Evolutionary conservation across 805 yeast genomes (phyloP), one percentile per base, ranked within the genome.

Genomic region (Peterozyma toletana): DNA sequence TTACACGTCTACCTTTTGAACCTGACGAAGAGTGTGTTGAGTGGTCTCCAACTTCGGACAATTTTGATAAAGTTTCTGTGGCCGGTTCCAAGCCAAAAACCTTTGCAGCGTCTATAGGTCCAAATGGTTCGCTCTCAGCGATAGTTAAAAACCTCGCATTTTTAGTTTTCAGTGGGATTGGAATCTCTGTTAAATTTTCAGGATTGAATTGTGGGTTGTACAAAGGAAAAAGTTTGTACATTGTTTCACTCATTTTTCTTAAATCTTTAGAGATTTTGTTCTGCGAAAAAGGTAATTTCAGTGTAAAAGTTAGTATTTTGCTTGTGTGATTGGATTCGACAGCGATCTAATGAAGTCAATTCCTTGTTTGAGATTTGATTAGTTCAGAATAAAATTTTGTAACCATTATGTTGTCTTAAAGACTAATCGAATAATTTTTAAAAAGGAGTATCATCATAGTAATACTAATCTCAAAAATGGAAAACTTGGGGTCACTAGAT

Each of bases 61-160:
- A 72, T 60, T 77, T 78, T 53, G 80, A 78, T 53, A 90, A 71
- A 2, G 93, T 85, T 33, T 72, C 78, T 39, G 79, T 76, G 29
- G 98, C 97, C n/a, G 96, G 95, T 60, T 86, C 90, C 50, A 91
- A 71, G 37, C 75, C 89, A 50, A 87, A 77, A 35, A 84, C 76
- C 45, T 79, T 70, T 40, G 99, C 96, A 11, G 99, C 97, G 58
- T 93, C 98, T 5, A 89, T 74, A 5, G 97, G 96, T 6, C 96
- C 96, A 60, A 91, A 90, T 9, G 96, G 96, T 67, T 89, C 95
- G 27, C 89, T 81, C 66, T 91, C 99, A 9, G 96, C 91, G 60
- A 91, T 82, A 11, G 95, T 84, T 58, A 87, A 65, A 69, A 90
- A 90, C 51, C 91, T 73, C 50, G 95, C 87, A 50, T 79, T 80